phyloP scores from a whole-genome alignment of 768 basidiomycete genomes.

The Leccinum variicolor region DNA sequence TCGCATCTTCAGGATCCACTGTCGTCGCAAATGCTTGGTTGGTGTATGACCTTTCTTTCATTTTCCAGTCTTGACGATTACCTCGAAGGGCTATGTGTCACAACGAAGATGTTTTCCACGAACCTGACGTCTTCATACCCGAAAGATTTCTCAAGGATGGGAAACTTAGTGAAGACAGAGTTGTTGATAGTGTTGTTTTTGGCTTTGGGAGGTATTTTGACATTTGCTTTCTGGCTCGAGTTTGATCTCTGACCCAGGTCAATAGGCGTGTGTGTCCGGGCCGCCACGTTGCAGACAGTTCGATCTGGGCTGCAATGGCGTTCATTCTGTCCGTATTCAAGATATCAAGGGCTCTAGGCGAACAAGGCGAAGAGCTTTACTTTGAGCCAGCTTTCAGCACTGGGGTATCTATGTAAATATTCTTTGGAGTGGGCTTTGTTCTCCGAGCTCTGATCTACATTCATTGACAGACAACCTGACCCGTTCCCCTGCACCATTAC shows the following conservation, averaged over 20 bases:
- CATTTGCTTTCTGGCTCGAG: not conserved
- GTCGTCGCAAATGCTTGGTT: constrained; percentile 23
- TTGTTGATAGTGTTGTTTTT: constrained; percentile 6
- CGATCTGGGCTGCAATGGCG: constrained; percentile 30
- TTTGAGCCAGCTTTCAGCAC: constrained; percentile 9
- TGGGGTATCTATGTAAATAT: constrained; percentile 14
- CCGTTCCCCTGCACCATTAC: constrained; percentile 17
- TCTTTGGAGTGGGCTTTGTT: not conserved
- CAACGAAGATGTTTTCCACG: constrained; percentile 12
- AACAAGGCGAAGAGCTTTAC: constrained; percentile 26
- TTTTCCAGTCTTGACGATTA: not conserved
- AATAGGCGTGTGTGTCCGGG: constrained; percentile 32
- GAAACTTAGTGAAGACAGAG: not conserved
- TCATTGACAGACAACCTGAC: constrained; percentile 8
- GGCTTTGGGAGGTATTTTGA: constrained; percentile 24
- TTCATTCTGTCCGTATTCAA: constrained; percentile 24
- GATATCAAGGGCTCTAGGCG: constrained; percentile 24
- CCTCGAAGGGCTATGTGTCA: constrained; percentile 17
- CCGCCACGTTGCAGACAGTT: constrained; percentile 26
- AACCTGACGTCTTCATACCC: constrained; percentile 28
- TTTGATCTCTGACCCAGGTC: not conserved
- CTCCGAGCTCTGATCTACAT: not conserved
- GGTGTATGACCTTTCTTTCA: not conserved
- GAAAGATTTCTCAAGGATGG: constrained; percentile 29
- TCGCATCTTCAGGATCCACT: constrained; percentile 10